A percentile compares a stretch with the other conserved stretches of the same genome.
phyloP scores from a whole-genome alignment of 768 basidiomycete species.

The Mycena amicta region DNA sequence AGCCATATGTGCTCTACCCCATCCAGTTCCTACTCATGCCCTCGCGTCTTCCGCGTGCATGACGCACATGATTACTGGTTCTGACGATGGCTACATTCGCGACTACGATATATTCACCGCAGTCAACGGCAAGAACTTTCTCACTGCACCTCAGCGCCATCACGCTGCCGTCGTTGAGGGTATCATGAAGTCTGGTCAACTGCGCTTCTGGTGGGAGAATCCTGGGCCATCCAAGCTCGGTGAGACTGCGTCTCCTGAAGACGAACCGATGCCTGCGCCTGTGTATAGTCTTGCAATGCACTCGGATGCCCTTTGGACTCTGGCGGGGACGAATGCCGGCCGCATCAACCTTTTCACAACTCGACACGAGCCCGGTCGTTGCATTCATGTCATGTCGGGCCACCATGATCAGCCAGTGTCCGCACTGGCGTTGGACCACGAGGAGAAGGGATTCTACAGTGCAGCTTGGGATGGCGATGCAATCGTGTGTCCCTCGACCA shows the following conservation, averaged over 20 bases:
- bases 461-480: conserved; percentile 95
- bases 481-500: conserved; percentile 71
- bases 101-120: conserved; percentile 90
- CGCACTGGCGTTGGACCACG: conserved; percentile 75
- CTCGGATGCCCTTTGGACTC: conserved; percentile 89
- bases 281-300: conserved; percentile 93
- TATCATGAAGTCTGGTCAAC: conserved; percentile 85
- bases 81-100: conserved; percentile 91
- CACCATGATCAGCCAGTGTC: conserved; percentile 80
- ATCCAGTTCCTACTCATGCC: conserved; percentile 86
- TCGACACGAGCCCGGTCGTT: conserved; percentile 86
- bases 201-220: conserved; percentile 93
- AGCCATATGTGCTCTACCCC: conserved; percentile 89
- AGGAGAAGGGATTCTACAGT: conserved; percentile 86
- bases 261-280: conserved; percentile 60
- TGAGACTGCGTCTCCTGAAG: conserved; percentile 38
- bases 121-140: conserved; percentile 83
- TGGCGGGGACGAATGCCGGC: conserved; percentile 89
- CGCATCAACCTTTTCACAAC: conserved; percentile 91
- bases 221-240: conserved; percentile 36
- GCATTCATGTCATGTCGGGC: conserved; percentile 70
- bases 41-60: conserved; percentile 85
- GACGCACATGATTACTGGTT: conserved; percentile 87
- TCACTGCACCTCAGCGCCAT: conserved; percentile 86
- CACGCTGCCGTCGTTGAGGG: conserved; percentile 92